Evolutionary conservation across 768 basidiomycete species (phyloP), one percentile per base, ranked within the genome.

Genomic region (Cubamyces sp.): DNA sequence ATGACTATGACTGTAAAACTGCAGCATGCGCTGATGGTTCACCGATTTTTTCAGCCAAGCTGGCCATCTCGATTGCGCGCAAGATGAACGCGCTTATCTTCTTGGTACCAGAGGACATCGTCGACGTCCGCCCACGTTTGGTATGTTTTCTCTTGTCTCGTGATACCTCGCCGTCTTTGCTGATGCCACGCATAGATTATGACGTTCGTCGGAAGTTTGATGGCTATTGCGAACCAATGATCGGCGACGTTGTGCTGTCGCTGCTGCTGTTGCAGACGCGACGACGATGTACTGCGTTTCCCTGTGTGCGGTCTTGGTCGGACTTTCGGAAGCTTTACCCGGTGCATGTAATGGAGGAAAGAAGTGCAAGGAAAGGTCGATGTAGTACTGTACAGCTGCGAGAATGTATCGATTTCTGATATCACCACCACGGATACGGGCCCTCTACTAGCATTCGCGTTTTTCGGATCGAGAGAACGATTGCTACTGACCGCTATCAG

Each of bases 1-100:
- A 5, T 4, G 16, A 5, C 16, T 30, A 12, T 4, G 8, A 8
- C 6, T 8, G 0, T 6, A 3, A n/a, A 42, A 6, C 4, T 11
- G 9, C 5, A 23, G 37, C 5, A 8, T 42, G 11, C 8, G 40
- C 28, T 56, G 34, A 56, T 25, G 2, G 2, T 34, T n/a, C n/a
- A n/a, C n/a, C n/a, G n/a, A 1, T 25, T 48, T 26, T 51, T 47
- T n/a, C 64, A 97, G 96, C 96, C 16, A 98, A 98, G 84, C 76
- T 98, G 65, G 96, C 94, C 8, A 98, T 98, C 68, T 98, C 96
- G 3, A 98, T 98, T 68, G 96, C 96, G n/a, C 83, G 96, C 71
- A 98, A 98, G 83, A 89, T 96, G 88, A 92, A 94, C 56, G 92
- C 93, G 5, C 76, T 97, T 68, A 98, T 98, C 69, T 98, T 98